phyloP scores from a whole-genome alignment of 2,329 filamentous ascomycete species.

The Tolypocladium guangdongense region DNA sequence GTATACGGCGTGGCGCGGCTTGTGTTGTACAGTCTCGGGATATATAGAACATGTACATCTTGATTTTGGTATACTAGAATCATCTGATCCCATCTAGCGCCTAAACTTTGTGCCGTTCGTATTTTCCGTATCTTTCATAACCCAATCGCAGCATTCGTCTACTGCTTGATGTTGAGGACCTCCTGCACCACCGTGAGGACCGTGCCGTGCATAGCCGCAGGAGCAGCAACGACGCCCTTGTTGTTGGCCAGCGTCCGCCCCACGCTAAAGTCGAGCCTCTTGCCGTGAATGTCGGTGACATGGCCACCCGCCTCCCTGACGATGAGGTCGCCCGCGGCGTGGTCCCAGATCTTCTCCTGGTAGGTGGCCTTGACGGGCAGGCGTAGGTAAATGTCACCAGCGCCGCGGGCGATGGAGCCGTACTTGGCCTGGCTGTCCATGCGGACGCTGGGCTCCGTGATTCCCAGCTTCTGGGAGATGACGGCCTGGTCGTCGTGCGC shows the following conservation, averaged over 20 bases:
- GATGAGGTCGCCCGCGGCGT: slow-evolving; percentile 88
- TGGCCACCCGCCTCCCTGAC: slow-evolving; percentile 87
- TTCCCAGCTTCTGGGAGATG: slow-evolving; percentile 71
- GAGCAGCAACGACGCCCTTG: slow-evolving; percentile 87
- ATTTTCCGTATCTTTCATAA: not conserved
- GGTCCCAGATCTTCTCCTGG: slow-evolving; percentile 99
- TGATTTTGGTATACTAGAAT: not conserved
- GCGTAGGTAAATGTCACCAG: slow-evolving; percentile 88
- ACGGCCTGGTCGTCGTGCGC: slow-evolving; percentile 77
- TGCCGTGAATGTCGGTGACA: slow-evolving; percentile 82
- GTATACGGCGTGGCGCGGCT: not conserved
- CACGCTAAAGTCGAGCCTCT: slow-evolving; percentile 72
- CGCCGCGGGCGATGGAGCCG: slow-evolving; percentile 84
- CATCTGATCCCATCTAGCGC: not conserved
- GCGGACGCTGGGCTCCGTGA: slow-evolving; percentile 78
- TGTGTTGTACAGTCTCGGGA: not conserved
- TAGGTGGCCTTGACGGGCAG: slow-evolving; percentile 79
- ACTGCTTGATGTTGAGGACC: slow-evolving; percentile 44
- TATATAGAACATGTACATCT: not conserved
- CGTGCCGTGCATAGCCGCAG: slow-evolving; percentile 59
- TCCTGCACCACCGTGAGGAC: slow-evolving; percentile 76
- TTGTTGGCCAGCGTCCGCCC: slow-evolving; percentile 82
- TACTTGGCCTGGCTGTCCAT: slow-evolving; percentile 99
- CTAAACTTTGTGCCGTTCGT: not conserved
- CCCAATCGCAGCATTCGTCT: not conserved